Conservation (phyloP, 352 stramenopile species). For the Pythium biforme region DNA sequence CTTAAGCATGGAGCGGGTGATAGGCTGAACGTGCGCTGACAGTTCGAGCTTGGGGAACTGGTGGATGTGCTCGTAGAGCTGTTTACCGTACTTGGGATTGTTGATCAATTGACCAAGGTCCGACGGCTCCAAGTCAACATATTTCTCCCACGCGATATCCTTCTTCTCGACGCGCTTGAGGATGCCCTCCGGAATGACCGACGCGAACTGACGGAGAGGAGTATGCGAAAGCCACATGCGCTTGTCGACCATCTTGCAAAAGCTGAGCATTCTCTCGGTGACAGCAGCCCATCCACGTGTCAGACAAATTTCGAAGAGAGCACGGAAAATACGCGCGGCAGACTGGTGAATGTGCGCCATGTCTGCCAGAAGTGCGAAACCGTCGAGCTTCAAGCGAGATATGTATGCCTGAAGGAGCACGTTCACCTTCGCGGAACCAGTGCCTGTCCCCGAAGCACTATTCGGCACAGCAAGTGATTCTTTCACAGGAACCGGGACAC, state of each 20-base stretch:
- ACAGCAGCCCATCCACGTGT: constrained; percentile 94
- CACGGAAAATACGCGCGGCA: constrained; percentile 97
- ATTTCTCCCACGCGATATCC: constrained; percentile 98
- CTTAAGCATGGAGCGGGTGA: constrained; percentile 96
- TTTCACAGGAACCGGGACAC: constrained; percentile 99
- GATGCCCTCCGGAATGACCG: constrained; percentile 93
- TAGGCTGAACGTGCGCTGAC: constrained; percentile 96
- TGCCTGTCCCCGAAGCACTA: constrained; percentile 41
- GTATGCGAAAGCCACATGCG: constrained; percentile 98
- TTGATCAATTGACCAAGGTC: constrained; percentile 98
- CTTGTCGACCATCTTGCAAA: constrained; percentile 99
- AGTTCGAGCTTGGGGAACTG: constrained; percentile 98
- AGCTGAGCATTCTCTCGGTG: constrained; percentile 93
- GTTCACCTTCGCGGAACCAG: constrained; percentile 96
- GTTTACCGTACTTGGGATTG: constrained; percentile 97
- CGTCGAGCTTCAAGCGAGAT: constrained; percentile 95
- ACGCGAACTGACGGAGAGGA: constrained; percentile 96
- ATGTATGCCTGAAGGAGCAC: constrained; percentile 99
- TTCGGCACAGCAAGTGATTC: constrained; percentile 78
- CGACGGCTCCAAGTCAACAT: constrained; percentile 95
- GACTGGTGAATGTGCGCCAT: constrained; percentile 99
- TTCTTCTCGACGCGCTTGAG: constrained; percentile 98
- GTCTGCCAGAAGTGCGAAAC: constrained; percentile 98
- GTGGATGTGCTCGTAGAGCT: constrained; percentile 98
- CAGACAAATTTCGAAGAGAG: constrained; percentile 99